phyloP scores from a whole-genome alignment of 2,329 filamentous ascomycete species.

The Lecanoromycetidae sp. region DNA sequence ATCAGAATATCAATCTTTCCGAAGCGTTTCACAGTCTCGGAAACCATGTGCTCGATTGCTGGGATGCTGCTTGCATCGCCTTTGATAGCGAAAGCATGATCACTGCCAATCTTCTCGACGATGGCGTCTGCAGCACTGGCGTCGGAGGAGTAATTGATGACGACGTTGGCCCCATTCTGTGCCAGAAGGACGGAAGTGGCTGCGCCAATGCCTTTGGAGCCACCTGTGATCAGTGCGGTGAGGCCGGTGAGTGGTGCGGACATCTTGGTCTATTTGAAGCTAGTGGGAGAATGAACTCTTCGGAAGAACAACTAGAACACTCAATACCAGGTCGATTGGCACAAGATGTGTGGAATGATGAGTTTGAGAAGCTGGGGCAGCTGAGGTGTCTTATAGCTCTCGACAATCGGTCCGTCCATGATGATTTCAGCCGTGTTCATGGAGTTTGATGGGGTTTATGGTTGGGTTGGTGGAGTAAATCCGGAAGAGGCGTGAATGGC shows the following conservation, averaged over 20 bases:
- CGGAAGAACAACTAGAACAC: too few species aligned
- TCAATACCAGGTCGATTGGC: too few species aligned
- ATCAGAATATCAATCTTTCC: conserved; percentile 48
- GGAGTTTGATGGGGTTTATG: too few species aligned
- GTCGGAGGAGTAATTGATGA: conserved; percentile 47
- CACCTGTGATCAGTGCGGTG: conserved; percentile 7
- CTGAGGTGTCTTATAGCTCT: too few species aligned
- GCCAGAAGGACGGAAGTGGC: conserved; percentile 29
- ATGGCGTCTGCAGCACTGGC: conserved; percentile 43
- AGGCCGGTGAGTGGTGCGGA: conserved; percentile 2
- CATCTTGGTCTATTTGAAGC: background rate
- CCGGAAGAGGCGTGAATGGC: too few species aligned
- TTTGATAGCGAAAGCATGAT: conserved; percentile 42
- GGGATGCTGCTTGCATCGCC: conserved; percentile 40
- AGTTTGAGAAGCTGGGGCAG: too few species aligned
- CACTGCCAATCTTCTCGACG: conserved; percentile 35
- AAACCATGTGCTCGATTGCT: conserved; percentile 40
- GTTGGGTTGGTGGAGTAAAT: too few species aligned
- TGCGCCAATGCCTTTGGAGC: conserved; percentile 28
- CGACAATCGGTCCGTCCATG: too few species aligned
- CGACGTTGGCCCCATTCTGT: conserved; percentile 33
- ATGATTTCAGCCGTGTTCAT: too few species aligned
- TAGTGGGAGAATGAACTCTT: background rate
- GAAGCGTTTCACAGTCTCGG: conserved; percentile 37
- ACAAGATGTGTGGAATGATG: too few species aligned